Evolutionary conservation across 2,329 filamentous ascomycete species (phyloP).

Genomic region (Penicillium sp.): DNA sequence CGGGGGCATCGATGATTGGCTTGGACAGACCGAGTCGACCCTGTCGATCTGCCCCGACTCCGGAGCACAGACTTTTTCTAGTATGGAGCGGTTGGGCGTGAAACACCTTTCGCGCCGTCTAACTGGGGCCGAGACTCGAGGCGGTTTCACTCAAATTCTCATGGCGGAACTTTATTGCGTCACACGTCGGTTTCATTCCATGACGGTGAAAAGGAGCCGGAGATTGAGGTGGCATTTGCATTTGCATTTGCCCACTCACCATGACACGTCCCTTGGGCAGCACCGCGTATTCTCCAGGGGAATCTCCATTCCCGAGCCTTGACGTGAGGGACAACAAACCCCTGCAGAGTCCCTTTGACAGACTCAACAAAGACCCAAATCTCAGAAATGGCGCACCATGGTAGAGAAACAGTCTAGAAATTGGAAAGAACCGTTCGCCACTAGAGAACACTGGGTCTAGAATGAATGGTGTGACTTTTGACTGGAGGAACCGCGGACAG

Average conservation of each 20-base stretch:
- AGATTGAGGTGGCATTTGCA: no score
- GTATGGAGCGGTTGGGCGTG: conserved; percentile 12
- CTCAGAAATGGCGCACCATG: conserved; percentile 1
- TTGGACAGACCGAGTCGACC: conserved; percentile 6
- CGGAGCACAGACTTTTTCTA: conserved; percentile 16
- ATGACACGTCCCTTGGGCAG: conserved; percentile 2
- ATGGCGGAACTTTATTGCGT: conserved; percentile 1
- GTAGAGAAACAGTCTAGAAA: conserved; percentile 3
- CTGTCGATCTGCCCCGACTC: conserved; percentile 11
- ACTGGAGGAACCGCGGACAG: no score
- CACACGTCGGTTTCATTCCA: no score
- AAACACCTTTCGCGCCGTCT: conserved; percentile 12
- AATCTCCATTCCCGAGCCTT: conserved; percentile 4
- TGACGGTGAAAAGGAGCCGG: no score
- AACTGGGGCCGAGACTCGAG: no score
- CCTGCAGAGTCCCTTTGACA: no score
- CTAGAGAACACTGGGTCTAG: not conserved
- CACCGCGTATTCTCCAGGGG: conserved; percentile 3
- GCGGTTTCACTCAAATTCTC: conserved; percentile 15
- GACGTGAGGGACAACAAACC: no score
- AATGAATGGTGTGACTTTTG: no score
- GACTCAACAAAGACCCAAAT: not conserved
- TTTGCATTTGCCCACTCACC: no score
- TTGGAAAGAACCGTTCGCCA: conserved; percentile 9
- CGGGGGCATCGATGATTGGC: conserved; percentile 14